Base-by-base conservation (phyloP, 306 rosid species). In the Pyrus bretschneideri region DNA sequence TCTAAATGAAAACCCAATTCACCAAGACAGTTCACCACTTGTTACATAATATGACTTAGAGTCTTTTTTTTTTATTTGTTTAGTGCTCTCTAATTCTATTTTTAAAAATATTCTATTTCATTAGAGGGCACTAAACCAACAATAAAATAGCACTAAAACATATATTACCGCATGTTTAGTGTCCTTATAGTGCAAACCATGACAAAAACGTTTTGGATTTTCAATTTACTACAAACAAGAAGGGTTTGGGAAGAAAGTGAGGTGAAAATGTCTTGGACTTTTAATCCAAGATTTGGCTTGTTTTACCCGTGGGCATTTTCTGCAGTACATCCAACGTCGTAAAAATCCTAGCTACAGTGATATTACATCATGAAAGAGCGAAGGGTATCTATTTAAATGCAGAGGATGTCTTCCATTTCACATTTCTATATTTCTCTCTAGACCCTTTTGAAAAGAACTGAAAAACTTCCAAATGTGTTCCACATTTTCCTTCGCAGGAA, bases 401-500 rank as follows among this genome's bases (percentile, higher is more conserved):
- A 67, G 79, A 23, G 64, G 38, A 33, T 25, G 22, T 35, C 42
- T 73, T 60, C 57, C 77, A 74, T 64, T 67, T 69, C 62, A 64
- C 59, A 30, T 33, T 42, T 67, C 74, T 74, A 61, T 60, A 60
- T 71, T 30, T 63, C 44, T 64, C 18, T 5, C 29, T 21, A 73
- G 55, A 76, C 60, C 63, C 10, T 67, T 57, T 45, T 52, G 73
- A 78, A 25, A 59, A 61, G 22, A 73, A 31, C 29, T 9, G 4
- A 2, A n/a, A 9, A 76, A 66, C 12, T 63, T 4, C 40, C 69
- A 69, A 80, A 92, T 92, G 97, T 79, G 84, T 82, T 69, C 79
- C 55, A 27, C 88, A 76, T 45, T 83, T 79, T 81, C 84, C 3
- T 9, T 72, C 27, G 79, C 85, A 58, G 65, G 87, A 69, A 87